Percentiles rank a stretch among this genome's conserved stretches.
These are phyloP conservation scores for Hordeum marinum DNA, from an alignment of 176 grass and related monocot genomes.

Conservation along the genomic window DNA sequence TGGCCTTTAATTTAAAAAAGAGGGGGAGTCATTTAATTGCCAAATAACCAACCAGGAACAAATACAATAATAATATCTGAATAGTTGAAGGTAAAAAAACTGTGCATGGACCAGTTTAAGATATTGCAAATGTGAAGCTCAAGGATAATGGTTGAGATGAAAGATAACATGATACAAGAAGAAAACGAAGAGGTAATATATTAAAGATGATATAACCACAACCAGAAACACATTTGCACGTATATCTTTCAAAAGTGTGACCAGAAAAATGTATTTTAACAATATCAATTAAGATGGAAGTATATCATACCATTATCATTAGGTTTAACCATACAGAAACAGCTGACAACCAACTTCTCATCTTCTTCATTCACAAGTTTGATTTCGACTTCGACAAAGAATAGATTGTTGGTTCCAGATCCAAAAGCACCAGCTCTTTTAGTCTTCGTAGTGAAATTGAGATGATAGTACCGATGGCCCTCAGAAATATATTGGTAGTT, in stretches of 20 bases:
- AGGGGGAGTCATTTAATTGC: not conserved
- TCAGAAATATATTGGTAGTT: not conserved
- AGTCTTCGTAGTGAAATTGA: slow-evolving; percentile 10
- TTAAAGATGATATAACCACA: not conserved
- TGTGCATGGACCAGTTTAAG: not conserved
- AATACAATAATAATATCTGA: not conserved
- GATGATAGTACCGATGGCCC: not conserved
- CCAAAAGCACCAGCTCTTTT: not conserved
- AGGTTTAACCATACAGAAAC: not conserved
- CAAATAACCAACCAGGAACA: not conserved
- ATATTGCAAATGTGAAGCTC: not conserved
- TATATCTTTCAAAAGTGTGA: not conserved
- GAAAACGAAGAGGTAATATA: not conserved
- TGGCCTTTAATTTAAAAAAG: not conserved
- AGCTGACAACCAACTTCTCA: not conserved
- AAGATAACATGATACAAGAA: not conserved
- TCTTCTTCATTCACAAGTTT: not conserved
- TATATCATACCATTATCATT: not conserved
- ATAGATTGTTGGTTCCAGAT: not conserved
- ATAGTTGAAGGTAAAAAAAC: not conserved
- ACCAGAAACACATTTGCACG: not conserved
- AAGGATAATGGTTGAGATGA: not conserved
- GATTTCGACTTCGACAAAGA: slow-evolving; percentile 8
- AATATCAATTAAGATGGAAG: not conserved
- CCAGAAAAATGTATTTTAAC: not conserved